phyloP scores from a whole-genome alignment of 495 filamentous ascomycete species.

The Talaromyces wortmannii region DNA sequence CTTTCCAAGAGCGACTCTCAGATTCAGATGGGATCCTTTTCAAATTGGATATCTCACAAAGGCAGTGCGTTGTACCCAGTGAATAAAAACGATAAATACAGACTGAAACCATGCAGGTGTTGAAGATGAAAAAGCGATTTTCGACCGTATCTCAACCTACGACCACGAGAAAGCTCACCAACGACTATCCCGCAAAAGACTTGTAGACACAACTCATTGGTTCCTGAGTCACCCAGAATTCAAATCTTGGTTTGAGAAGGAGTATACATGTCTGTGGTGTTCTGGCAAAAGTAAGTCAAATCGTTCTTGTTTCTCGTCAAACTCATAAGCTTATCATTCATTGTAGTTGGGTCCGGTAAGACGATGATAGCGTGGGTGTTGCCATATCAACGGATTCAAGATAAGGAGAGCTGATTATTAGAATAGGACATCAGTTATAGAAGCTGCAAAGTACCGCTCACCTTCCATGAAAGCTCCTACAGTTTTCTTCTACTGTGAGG shows the following conservation, averaged over 20 bases:
- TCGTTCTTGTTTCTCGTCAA: background rate
- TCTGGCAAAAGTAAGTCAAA: conserved; percentile 16
- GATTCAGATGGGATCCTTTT: background rate
- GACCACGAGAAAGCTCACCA: conserved; percentile 13
- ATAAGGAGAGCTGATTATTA: too few species aligned
- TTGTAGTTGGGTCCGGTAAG: conserved; percentile 19
- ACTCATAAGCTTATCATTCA: conserved; percentile 3
- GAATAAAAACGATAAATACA: background rate
- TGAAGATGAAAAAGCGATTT: background rate
- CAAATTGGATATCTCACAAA: background rate
- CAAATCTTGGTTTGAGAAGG: conserved; percentile 8
- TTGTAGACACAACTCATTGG: conserved; percentile 13
- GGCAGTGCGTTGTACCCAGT: background rate
- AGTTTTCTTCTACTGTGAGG: conserved; percentile 7
- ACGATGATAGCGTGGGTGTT: conserved; percentile 16
- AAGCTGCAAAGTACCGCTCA: background rate
- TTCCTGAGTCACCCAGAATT: conserved; percentile 14
- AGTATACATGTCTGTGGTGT: conserved; percentile 14
- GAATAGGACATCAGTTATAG: too few species aligned
- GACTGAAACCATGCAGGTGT: background rate
- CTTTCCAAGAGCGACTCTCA: background rate
- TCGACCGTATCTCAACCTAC: conserved; percentile 11
- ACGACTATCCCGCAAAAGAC: conserved; percentile 10
- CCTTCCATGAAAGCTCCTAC: background rate
- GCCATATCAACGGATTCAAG: conserved; percentile 1